These are phyloP conservation scores for Silybum marianum DNA, from an alignment of 129 eudicot species.

Conservation along the genomic window DNA sequence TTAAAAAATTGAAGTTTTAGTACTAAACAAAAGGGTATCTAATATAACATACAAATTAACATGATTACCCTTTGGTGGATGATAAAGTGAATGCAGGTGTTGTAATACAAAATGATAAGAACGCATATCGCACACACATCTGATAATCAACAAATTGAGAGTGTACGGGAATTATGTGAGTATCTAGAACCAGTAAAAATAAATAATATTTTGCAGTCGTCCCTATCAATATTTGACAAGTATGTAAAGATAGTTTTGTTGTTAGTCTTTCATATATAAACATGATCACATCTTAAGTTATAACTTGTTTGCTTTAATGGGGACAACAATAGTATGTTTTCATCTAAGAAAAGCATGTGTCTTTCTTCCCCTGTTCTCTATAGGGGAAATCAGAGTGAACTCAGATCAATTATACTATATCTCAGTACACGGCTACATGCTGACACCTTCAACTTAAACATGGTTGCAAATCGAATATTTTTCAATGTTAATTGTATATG, in stretches of 20 bases:
- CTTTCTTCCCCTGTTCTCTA: background rate
- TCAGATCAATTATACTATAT: background rate
- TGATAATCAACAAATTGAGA: background rate
- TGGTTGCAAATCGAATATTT: background rate
- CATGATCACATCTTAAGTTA: background rate
- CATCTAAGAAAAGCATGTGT: background rate
- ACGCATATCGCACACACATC: background rate
- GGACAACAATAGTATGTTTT: background rate
- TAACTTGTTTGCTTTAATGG: background rate
- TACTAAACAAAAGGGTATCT: no score
- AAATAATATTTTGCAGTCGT: background rate
- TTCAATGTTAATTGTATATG: background rate
- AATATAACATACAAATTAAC: no score
- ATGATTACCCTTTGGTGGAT: no score
- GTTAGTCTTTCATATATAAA: constrained; percentile 1
- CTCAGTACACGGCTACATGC: background rate
- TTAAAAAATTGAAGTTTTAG: background rate
- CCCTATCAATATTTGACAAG: background rate
- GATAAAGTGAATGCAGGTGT: no score
- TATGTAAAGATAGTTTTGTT: background rate
- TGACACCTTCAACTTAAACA: background rate
- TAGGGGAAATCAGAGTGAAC: background rate
- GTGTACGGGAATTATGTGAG: background rate
- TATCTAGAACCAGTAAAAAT: background rate
- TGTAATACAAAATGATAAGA: no score